Base-by-base conservation (phyloP, 75 land plant species). In the Pinus tabuliformis region DNA sequence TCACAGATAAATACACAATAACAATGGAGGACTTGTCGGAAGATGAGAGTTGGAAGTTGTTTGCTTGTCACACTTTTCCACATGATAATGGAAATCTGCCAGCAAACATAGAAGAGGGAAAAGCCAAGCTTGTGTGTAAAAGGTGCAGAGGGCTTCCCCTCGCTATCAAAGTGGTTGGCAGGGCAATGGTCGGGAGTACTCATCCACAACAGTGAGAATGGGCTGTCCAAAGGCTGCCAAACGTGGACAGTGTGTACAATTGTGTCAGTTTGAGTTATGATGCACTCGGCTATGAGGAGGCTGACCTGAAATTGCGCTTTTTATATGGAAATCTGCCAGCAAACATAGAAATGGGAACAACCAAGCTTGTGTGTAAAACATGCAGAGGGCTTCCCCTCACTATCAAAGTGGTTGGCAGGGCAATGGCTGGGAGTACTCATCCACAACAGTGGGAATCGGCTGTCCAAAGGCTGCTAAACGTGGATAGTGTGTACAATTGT, bases 31-130 rank as follows among this genome's bases (percentile, higher is more conserved):
- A 30, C 16, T 64, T 64, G 68, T 4, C 15, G 18, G 68, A 30
- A 33, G 17, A 63, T 63, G 66, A 63, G 17, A 63, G 66, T 63
- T 63, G 66, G 66, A 26, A 64, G 36, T 64, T 64, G 39, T 64
- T 64, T 64, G 7, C 15, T 64, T 64, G 6, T 30, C 68, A 33
- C 1, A 24, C 68, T 64, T 64, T 64, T 64, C 39, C 68, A 16
- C 33, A 64, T 5, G 33, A 64, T 11, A 33, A 64, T 64, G 68
- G 68, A 64, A 33, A 64, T 26, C 17, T 33, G 5, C 39, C 42
- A 4, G 2, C 42, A 64, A 12, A 16, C 17, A 64, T 64, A 4
- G 15, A 64, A 12, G 39, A 64, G 33, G 39, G 21, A 64, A 30
- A 6, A 12, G 68, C 39, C 33, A 64, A 14, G 39, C 1, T 30